Base-by-base conservation (phyloP, 2,329 filamentous ascomycete species). In the Clarireedia monteithiana region DNA sequence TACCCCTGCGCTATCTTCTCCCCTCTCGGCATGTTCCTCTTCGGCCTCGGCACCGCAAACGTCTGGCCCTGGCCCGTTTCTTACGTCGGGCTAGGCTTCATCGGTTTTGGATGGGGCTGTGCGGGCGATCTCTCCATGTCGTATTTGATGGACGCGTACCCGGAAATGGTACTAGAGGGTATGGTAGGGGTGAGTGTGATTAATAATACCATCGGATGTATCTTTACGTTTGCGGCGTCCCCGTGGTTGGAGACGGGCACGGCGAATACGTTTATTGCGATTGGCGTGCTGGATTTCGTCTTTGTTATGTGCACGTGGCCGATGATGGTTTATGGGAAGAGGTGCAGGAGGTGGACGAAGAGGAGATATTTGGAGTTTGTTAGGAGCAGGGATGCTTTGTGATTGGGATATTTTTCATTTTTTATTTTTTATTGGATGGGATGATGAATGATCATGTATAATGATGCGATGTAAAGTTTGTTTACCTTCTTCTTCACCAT, bases 71-170 rank as follows among this genome's bases (percentile, higher is more conserved):
- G 79, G 79, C 77, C 74, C 1, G 70, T 70, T 7, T 76, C 79
- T 0, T 82, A 82, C 53, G 69, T 82, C 14, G 80, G 77, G 1
- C 68, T 82, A 0, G 80, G 76, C 3, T 75, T 82, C 60, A 81
- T 81, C 27, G 80, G 80, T 4, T 82, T 83, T 54, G 80, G 80
- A 2, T 82, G 79, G 67, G 80, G 80, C 6, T 82, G 79, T 50
- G 78, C 78, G 2, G 80, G 80, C 5, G 80, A 82, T 66, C 64
- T 83, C 56, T 73, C 74, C 53, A 74, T 79, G 71, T 76, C 78
- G 0, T 81, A 81, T 58, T 68, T 81, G 4, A 77, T 78, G 61
- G 79, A 81, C 57, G 75, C 75, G 3, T 81, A 81, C 57, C 77
- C 78, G 0, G 78, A 80, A 36, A 80, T 80, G 73, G 74, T 81